Evolutionary conservation across 768 basidiomycete genomes (phyloP).

Genomic region (Nidularia sp.): DNA sequence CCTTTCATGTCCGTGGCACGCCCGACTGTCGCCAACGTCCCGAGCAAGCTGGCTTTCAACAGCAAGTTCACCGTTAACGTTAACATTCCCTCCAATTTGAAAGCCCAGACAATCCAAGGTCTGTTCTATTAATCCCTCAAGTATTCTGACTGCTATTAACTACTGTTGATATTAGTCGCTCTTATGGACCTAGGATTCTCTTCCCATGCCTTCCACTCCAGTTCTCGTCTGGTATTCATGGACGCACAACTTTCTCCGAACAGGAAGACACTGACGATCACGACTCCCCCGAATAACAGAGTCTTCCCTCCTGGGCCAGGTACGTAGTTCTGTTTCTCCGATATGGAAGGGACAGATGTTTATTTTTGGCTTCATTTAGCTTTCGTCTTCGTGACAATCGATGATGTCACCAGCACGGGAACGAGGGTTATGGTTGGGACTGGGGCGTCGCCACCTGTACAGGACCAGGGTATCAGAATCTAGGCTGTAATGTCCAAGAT

Average conservation of each 20-base stretch:
- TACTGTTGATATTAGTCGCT: conserved; percentile 14
- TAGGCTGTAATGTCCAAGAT: background rate
- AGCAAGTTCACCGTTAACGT: conserved; percentile 27
- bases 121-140: background rate
- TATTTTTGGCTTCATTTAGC: conserved; percentile 8
- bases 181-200: conserved; percentile 34
- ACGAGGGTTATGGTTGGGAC: conserved; percentile 34
- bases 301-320: conserved; percentile 34
- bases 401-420: conserved; percentile 31
- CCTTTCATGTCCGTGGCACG: conserved; percentile 34
- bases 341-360: background rate
- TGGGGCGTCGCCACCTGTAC: conserved; percentile 32
- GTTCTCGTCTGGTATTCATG: conserved; percentile 28
- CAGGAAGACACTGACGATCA: conserved; percentile 23
- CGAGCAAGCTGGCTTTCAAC: conserved; percentile 31
- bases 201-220: conserved; percentile 32
- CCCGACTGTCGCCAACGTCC: conserved; percentile 27
- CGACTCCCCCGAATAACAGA: conserved; percentile 24
- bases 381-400: conserved; percentile 24
- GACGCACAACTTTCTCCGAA: conserved; percentile 22
- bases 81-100: conserved; percentile 22
- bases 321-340: conserved; percentile 1
- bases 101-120: conserved; percentile 26
- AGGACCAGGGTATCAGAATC: conserved; percentile 21
- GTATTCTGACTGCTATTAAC: no score